phyloP scores from a whole-genome alignment of 805 yeast species.

The Pichia insulana region DNA sequence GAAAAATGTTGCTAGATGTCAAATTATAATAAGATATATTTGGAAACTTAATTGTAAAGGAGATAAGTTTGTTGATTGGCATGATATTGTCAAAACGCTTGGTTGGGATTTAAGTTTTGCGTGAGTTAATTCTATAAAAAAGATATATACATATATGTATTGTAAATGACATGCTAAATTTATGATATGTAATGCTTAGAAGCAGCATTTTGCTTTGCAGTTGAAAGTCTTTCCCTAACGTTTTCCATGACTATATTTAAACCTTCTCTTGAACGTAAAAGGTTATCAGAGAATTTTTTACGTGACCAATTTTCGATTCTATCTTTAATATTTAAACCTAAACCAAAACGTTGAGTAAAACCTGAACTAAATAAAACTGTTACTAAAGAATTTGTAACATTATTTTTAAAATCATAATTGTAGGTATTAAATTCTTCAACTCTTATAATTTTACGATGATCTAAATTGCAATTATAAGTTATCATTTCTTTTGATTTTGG shows the following conservation, averaged over 20 bases:
- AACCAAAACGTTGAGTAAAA: constrained; percentile 31
- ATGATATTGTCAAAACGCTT: constrained; percentile 48
- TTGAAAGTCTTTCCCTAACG: constrained; percentile 18
- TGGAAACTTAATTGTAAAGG: constrained; percentile 46
- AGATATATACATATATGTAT: background rate
- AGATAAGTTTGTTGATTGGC: constrained; percentile 63
- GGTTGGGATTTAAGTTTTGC: constrained; percentile 83
- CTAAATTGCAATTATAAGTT: constrained; percentile 75
- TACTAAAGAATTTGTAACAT: constrained; percentile 37
- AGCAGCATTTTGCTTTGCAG: background rate
- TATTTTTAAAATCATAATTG: constrained; percentile 21
- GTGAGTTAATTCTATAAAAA: background rate
- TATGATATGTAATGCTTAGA: background rate
- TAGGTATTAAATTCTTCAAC: constrained; percentile 73
- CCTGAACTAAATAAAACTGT: constrained; percentile 65
- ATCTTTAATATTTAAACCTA: constrained; percentile 50
- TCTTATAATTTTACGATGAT: constrained; percentile 68
- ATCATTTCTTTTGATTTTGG: constrained; percentile 44
- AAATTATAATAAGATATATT: constrained; percentile 36
- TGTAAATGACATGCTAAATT: background rate
- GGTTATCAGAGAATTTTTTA: constrained; percentile 57
- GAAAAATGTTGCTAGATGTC: constrained; percentile 45
- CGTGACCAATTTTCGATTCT: constrained; percentile 80
- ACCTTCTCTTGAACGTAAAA: constrained; percentile 60
- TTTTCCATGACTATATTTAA: constrained; percentile 67